Evolutionary conservation across 192 early-diverging fungal genomes (phyloP), one percentile per base, ranked within the genome.

Genomic region (Thoreauomyces humboldtii): DNA sequence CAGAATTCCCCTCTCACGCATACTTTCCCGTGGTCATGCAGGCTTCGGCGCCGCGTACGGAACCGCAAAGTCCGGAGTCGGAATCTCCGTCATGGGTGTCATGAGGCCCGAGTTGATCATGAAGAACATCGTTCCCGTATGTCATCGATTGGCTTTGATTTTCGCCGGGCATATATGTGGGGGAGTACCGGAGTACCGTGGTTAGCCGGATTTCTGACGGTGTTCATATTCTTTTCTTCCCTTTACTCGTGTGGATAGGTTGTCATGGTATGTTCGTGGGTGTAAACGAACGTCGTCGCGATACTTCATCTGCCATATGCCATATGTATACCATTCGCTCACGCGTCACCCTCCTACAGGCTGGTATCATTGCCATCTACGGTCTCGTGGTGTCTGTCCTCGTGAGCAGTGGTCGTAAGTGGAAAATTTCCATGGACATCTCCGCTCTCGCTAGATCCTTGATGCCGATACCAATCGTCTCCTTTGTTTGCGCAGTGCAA

Each of bases 331-430:
- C 38, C n/a, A n/a, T n/a, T n/a, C n/a, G n/a, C n/a, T n/a, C n/a
- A n/a, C n/a, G n/a, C n/a, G n/a, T n/a, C n/a, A n/a, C n/a, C 29
- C 22, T 47, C 21, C 19, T 25, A 6, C 34, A 78, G 74, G 90
- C 93, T 60, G 95, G 95, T 87, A 99, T 99, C 73, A 87, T 99
- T 77, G 94, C 89, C 31, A 92, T 99, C 46, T 99, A 99, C 82
- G 97, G 97, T 51, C 84, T 99, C 21, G 95, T 99, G 7, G 92
- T 98, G 32, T 82, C 92, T 44, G 96, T 99, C 55, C 77, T 99
- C 64, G 87, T 98, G 82, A 65, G 60, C 38, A 89, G 91, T 65
- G 79, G 83, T 63, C 74, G 89, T 90, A 84, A 61, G 81, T 82
- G n/a, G 7, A 0, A 53, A 52, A 7, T 17, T 50, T 19, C 48